These are phyloP conservation scores for Mortierella sp. DNA, from an alignment of 371 early-diverging fungal species.

Conservation along the genomic window DNA sequence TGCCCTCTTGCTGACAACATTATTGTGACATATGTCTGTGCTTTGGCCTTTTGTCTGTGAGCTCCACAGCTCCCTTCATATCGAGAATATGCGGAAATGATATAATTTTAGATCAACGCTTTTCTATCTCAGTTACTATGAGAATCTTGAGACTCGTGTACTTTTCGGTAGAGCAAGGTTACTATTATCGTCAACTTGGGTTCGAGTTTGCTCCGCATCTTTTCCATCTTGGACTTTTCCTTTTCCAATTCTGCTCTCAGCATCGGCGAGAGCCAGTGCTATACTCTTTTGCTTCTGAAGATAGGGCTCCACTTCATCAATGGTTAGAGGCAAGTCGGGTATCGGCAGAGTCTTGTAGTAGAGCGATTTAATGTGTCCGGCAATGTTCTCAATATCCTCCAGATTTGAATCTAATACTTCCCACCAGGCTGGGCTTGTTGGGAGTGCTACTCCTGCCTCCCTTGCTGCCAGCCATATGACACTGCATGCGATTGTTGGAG, in stretches of 20 bases:
- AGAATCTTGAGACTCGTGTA: constrained; percentile 36
- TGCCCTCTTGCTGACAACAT: no score
- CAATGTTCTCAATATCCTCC: constrained; percentile 76
- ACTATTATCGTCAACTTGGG: background rate
- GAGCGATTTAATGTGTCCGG: constrained; percentile 71
- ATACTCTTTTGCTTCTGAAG: constrained; percentile 16
- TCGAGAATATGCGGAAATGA: background rate
- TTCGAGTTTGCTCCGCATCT: background rate
- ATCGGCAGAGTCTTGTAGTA: constrained; percentile 66
- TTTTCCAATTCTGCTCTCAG: background rate
- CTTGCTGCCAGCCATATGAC: constrained; percentile 89
- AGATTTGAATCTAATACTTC: constrained; percentile 84
- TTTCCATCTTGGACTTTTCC: background rate
- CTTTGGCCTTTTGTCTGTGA: no score
- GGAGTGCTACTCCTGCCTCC: constrained; percentile 73
- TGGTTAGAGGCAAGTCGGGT: constrained; percentile 64
- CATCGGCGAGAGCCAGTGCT: constrained; percentile 1
- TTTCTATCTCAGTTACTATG: constrained; percentile 8
- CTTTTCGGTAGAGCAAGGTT: background rate
- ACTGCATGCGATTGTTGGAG: constrained; percentile 90
- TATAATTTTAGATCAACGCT: background rate
- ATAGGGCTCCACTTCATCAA: constrained; percentile 59
- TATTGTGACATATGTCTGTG: no score
- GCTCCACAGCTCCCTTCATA: no score
- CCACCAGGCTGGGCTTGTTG: constrained; percentile 87